Base-by-base conservation (phyloP, 768 basidiomycete species). In the Tricholoma furcatifolium region DNA sequence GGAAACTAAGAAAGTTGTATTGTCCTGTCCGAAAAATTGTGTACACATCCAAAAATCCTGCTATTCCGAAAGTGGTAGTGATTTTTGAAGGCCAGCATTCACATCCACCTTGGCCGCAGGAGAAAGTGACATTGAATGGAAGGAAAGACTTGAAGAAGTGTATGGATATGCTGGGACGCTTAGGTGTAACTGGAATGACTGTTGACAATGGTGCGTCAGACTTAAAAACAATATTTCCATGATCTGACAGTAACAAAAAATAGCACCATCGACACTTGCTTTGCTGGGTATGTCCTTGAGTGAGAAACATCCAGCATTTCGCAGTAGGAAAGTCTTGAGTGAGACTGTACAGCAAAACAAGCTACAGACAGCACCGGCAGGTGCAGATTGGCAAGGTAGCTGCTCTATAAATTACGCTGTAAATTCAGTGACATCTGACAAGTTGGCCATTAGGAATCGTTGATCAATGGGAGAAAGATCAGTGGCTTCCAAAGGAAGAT, bases 31-130 rank as follows among this genome's bases (percentile, higher is more conserved):
- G 36, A 24, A 48, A 48, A 11, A 48, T 48, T 36, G 47, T 48
- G 6, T 48, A 48, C 34, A 38, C 18, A 21, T 48, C 34, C n/a
- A 48, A 48, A 23, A 21, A 48, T 38, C 18, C 34, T 12, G 4
- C 17, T 3, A n/a, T 14, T 6, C 32, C 31, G 4, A 48, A 48
- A 24, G 35, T 38, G 18, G 18, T 48, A 4, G 18, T 48, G 18
- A 38, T 48, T 8, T 48, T 48, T 48, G 12, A 21, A 38, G 47
- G 18, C 23, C 11, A 21, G 3, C 47, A 48, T n/a, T 20, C 35
- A 10, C 47, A 48, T 38, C 47, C 47, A 15, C 47, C 47, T 12
- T 48, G 47, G 47, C 47, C 47, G 15, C 7, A 48, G 47, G 47
- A 48, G 23, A 48, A 48, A 14, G 34, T 34, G 1, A 11, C 18